Evolutionary conservation across 169 alveolate species (phyloP), one percentile per base, ranked within the genome.

Genomic region (Babesia bovis): DNA sequence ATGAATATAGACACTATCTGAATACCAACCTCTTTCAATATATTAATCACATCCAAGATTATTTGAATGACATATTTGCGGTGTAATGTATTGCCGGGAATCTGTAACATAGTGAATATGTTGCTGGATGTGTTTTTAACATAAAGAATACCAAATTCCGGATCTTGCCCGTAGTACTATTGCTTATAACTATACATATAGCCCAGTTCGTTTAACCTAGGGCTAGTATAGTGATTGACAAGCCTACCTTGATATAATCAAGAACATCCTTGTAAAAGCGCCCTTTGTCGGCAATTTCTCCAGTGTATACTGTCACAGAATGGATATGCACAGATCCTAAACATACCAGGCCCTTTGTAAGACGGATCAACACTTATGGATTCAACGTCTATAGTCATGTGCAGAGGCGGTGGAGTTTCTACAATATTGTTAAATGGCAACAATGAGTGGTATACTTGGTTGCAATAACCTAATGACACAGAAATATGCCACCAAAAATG

Each of bases 41-140:
- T 78, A 65, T 94, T 94, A 53, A 95, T 94, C 49, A 94, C 83
- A 81, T 93, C 97, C 51, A 91, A 77, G 13, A 96, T 84, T 49
- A 98, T 83, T 85, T 90, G 85, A 56, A 94, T 86, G 36, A 96
- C 97, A 74, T 94, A 97, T 82, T 91, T 94, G 79, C 93, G 94
- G 87, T 96, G 99, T 44, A 98, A 72, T 41, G 91, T 90, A 78
- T 96, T 96, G 52, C 91, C 96, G 12, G 98, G 97, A 58, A 93
- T 96, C 88, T 94, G 90, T 33, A 12, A 53, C 17, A 47, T 47
- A 17, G 55, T 47, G 12, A 17, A 47, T 12, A 38, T 2, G 12
- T 0, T n/a, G n/a, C n/a, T n/a, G n/a, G n/a, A n/a, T n/a, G n/a
- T n/a, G n/a, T 19, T 44, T 19, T 44, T 4, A 44, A 44, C 4